These are phyloP conservation scores for Pezicula neosporulosa DNA, from an alignment of 2,329 filamentous ascomycete species.

Conservation along the genomic window DNA sequence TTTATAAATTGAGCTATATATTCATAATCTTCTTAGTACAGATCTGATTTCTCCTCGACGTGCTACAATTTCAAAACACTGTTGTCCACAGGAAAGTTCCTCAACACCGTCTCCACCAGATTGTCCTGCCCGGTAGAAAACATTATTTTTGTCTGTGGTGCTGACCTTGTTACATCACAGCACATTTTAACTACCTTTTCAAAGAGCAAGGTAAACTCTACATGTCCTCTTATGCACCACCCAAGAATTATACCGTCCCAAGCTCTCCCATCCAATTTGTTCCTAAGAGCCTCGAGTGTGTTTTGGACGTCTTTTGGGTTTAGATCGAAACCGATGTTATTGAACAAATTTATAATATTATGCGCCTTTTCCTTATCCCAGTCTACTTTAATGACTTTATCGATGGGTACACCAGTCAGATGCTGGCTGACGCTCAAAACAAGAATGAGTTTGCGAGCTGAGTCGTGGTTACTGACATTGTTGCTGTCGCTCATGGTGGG, in stretches of 20 bases:
- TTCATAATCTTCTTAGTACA: too few relatives aligned
- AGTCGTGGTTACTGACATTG: not conserved
- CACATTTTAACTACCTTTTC: not conserved
- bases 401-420: conserved; percentile 1
- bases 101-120: conserved; percentile 5
- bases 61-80: not conserved
- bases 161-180: not conserved
- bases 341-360: not conserved
- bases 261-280: not conserved
- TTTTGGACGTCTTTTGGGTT: conserved; percentile 1
- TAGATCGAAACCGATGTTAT: conserved; percentile 3
- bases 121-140: conserved; percentile 5
- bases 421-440: conserved; percentile 1
- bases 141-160: conserved; percentile 4
- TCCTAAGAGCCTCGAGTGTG: conserved; percentile 1
- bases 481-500: not conserved
- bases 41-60: not conserved
- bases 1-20: too few relatives aligned
- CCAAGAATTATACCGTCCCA: conserved; percentile 7
- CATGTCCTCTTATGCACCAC: conserved; percentile 8
- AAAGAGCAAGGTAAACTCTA: conserved; percentile 7
- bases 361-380: conserved; percentile 4
- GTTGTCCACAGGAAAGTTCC: conserved; percentile 4
- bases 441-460: conserved; percentile 6
- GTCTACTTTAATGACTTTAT: conserved; percentile 2